phyloP scores from a whole-genome alignment of 768 basidiomycete genomes.

The Kwoniella shandongensis region DNA sequence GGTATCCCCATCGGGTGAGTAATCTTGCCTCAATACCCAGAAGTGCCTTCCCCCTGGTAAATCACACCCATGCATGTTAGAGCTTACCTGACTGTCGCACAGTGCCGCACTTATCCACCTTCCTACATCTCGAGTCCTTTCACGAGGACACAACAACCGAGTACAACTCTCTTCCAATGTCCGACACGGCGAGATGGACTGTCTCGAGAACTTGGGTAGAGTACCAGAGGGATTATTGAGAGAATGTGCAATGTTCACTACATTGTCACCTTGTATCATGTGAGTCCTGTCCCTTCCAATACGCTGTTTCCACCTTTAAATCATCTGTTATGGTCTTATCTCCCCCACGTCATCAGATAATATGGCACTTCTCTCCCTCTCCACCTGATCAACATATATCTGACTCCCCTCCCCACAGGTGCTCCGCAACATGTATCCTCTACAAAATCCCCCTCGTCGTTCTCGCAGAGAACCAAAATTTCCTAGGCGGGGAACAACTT shows the following conservation, averaged over 20 bases:
- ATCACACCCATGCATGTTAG: background rate
- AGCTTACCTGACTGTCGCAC: background rate
- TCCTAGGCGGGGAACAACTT: constrained; percentile 22
- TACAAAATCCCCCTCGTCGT: constrained; percentile 27
- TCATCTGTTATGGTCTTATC: background rate
- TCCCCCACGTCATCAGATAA: background rate
- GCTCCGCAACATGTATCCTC: constrained; percentile 21
- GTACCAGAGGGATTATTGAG: constrained; percentile 14
- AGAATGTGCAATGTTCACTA: constrained; percentile 31
- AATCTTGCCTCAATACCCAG: background rate
- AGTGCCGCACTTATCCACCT: constrained; percentile 22
- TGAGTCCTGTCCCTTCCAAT: constrained; percentile 2
- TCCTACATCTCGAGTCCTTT: constrained; percentile 17
- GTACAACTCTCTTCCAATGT: constrained; percentile 24
- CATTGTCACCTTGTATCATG: constrained; percentile 28
- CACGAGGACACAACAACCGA: constrained; percentile 22
- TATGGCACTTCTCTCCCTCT: too few species aligned
- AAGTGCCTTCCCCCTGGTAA: background rate
- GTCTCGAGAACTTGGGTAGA: constrained; percentile 24
- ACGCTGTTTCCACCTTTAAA: background rate
- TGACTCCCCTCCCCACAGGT: constrained; percentile 5
- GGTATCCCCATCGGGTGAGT: constrained; percentile 28
- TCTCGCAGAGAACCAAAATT: constrained; percentile 24
- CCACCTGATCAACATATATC: background rate
- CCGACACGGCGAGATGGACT: constrained; percentile 28